Conservation (phyloP, 139 green algal genomes). For the Auxenochlorella protothecoides region DNA sequence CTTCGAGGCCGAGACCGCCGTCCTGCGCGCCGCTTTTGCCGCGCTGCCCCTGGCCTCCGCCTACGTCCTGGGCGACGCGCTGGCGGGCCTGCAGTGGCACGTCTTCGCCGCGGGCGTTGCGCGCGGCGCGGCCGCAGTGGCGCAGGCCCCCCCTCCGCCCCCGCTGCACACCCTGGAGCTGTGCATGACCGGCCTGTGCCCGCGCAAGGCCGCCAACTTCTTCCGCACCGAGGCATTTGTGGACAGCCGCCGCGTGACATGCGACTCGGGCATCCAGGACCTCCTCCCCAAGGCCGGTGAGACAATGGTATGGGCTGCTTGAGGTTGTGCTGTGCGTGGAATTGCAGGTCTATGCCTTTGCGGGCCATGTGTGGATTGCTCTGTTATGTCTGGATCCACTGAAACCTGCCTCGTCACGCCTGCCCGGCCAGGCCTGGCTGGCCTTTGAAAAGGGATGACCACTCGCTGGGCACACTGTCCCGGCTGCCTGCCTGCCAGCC, state of each 20-base stretch:
- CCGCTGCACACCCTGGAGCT: conserved; percentile 80
- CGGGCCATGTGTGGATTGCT: no score
- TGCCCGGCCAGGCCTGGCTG: no score
- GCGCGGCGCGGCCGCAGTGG: not conserved
- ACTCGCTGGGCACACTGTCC: no score
- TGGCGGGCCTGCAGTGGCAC: conserved; percentile 86
- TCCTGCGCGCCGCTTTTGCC: conserved; percentile 63
- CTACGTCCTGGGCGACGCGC: conserved; percentile 76
- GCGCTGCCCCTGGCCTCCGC: conserved; percentile 49
- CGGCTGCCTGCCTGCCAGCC: no score
- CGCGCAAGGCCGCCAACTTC: conserved; percentile 57
- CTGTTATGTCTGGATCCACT: no score
- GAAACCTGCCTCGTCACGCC: no score
- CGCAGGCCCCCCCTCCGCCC: not conserved
- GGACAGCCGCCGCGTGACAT: conserved; percentile 41
- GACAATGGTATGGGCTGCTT: not conserved
- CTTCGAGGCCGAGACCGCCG: conserved; percentile 47
- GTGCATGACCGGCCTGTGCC: conserved; percentile 88
- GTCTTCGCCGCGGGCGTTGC: conserved; percentile 65
- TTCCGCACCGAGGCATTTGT: conserved; percentile 56
- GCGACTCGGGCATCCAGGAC: conserved; percentile 46
- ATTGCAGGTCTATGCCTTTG: no score
- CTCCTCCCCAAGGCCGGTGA: conserved; percentile 55
- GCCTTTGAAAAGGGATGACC: no score
- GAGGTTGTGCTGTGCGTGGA: no score